phyloP scores from a whole-genome alignment of 495 filamentous ascomycete species.

The Penicillium atrosanguineum region DNA sequence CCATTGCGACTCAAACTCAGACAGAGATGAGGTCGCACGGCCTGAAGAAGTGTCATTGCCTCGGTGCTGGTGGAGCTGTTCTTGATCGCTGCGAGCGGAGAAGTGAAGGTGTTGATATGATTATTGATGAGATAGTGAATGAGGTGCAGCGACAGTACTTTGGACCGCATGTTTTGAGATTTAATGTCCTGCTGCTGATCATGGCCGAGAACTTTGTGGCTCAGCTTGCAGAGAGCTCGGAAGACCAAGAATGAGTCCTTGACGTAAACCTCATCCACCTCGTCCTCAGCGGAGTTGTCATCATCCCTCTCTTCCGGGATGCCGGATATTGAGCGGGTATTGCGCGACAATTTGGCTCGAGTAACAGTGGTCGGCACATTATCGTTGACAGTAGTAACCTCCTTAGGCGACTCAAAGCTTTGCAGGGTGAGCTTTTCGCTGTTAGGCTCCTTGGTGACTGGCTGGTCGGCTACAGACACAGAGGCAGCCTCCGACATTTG shows the following conservation, averaged over 20 bases:
- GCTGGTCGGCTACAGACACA: conserved; percentile 49
- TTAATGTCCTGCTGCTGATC: conserved; percentile 92
- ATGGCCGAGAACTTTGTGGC: conserved; percentile 80
- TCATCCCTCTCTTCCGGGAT: conserved; percentile 44
- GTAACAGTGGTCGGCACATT: conserved; percentile 91
- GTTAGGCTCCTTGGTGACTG: conserved; percentile 55
- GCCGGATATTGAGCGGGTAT: conserved; percentile 54
- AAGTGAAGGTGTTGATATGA: conserved; percentile 81
- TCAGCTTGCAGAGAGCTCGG: conserved; percentile 94
- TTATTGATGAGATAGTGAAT: conserved; percentile 94
- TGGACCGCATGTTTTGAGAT: conserved; percentile 94
- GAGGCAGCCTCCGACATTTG: conserved; percentile 49
- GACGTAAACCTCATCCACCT: conserved; percentile 94
- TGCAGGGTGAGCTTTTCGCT: conserved; percentile 86
- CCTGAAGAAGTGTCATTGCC: conserved; percentile 87
- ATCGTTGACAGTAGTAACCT: conserved; percentile 86
- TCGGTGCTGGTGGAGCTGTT: conserved; percentile 84
- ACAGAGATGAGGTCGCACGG: conserved; percentile 93
- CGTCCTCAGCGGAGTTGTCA: conserved; percentile 68
- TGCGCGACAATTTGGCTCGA: conserved; percentile 59
- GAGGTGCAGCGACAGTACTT: conserved; percentile 89
- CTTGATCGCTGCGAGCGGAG: conserved; percentile 82
- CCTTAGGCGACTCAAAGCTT: conserved; percentile 91
- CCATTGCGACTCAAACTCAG: conserved; percentile 92
- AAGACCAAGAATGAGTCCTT: conserved; percentile 97